These are phyloP conservation scores for Pisolithus albus DNA, from an alignment of 768 basidiomycete genomes.

Conservation along the genomic window DNA sequence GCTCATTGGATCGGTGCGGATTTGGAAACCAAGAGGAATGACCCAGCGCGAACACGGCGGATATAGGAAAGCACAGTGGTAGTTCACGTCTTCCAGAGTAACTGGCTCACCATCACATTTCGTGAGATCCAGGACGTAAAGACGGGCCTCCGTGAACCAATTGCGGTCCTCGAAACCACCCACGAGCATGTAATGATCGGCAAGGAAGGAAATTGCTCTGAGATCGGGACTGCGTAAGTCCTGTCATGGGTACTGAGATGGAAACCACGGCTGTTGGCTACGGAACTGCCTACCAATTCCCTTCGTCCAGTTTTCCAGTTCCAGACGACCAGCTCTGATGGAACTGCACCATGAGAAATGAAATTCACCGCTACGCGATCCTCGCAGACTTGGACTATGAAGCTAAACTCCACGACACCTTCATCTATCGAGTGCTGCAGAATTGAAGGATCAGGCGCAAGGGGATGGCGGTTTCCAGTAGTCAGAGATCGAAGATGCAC, in stretches of 20 bases:
- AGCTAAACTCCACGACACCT: constrained; percentile 25
- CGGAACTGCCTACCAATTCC: constrained; percentile 38
- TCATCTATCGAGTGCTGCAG: constrained; percentile 21
- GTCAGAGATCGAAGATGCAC: constrained; percentile 42
- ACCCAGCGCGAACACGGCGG: constrained; percentile 30
- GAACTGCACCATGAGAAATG: constrained; percentile 23
- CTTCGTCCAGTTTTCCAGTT: constrained; percentile 56
- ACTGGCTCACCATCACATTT: constrained; percentile 23
- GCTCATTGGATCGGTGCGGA: constrained; percentile 52
- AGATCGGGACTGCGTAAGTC: constrained; percentile 28
- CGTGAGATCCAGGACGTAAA: constrained; percentile 38
- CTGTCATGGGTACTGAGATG: constrained; percentile 8
- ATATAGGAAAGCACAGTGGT: constrained; percentile 35
- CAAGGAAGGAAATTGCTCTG: constrained; percentile 38
- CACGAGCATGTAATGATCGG: constrained; percentile 34
- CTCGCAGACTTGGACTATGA: constrained; percentile 49
- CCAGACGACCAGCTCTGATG: constrained; percentile 52
- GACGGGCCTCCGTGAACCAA: constrained; percentile 20
- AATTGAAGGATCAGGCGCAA: constrained; percentile 30
- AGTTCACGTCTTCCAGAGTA: constrained; percentile 25
- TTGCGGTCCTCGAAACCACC: constrained; percentile 21
- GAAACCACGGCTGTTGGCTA: not conserved
- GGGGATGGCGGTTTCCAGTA: constrained; percentile 41
- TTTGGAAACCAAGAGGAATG: constrained; percentile 29
- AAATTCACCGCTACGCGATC: constrained; percentile 48